Base-by-base conservation (phyloP, 2,329 filamentous ascomycete species). In the Diaporthe sp. region DNA sequence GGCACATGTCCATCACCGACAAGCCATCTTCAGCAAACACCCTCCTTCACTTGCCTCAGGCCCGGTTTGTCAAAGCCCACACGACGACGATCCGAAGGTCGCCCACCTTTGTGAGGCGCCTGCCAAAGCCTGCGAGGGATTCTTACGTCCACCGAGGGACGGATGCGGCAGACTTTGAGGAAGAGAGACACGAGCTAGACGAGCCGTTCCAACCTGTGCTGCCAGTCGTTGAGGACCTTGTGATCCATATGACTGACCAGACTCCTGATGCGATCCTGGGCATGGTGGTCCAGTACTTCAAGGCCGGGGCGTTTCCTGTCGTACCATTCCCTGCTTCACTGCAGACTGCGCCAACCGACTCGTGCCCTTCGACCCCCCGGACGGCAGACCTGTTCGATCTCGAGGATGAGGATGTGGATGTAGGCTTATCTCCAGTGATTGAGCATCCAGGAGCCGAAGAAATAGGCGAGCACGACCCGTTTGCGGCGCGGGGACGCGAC, bases 171-270 rank as follows among this genome's bases (percentile, higher is more conserved):
- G 78, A 82, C 2, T 69, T 76, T 10, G 51, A 49, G 46, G 42
- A 67, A 22, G 62, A 72, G 37, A 73, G 80, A 19, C 37, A 76
- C 1, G 77, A 78, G 19, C 55, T 75, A 10, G 73, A 81, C 12
- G 75, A 79, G 22, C 72, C 80, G 0, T 86, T 86, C 53, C 82
- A 85, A 46, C 83, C 88, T 1, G 85, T 91, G 0, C 83, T 93
- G 31, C 87, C 88, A 0, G 81, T 90, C 57, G 79, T 85, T 0
- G 91, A 93, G 78, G 89, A 93, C 76, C 79, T 92, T 1, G 85
- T 92, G 3, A 84, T 93, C 34, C 85, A 89, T 61, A 87, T 92
- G 73, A 87, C 86, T 19, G 85, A 87, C 12, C 86, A 86, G 2
- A 80, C 82, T 1, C 79, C 81, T 0, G 85, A 89, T 75, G 75